Evolutionary conservation across 169 alveolate genomes (phyloP), one percentile per base, ranked within the genome.

Genomic region (Cryptosporidium muris): DNA sequence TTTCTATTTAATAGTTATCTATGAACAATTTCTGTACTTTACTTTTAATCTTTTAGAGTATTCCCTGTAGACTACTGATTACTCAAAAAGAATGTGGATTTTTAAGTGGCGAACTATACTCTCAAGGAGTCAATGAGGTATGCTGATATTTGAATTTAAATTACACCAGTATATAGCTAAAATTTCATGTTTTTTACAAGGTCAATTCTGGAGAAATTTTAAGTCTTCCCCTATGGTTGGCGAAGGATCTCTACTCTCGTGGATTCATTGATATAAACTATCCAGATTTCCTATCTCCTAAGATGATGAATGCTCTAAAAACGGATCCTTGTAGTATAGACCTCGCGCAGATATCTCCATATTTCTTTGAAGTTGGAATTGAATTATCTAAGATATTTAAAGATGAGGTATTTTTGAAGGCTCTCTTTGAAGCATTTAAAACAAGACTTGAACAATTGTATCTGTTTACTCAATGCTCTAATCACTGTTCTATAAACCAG

Each of bases 321-420:
- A 74, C 85, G 6, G 85, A 74, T 16, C 74, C 85, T 40, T 74
- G 67, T 47, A 74, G 85, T 25, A 60, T 74, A 8, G 85, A 74
- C 36, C 60, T 74, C 14, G 60, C 54, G 43, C 38, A 16, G n/a
- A 42, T 74, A 11, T 56, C 85, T 25, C 85, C 85, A 9, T 74
- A 74, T 74, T 74, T 74, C 49, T 74, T 74, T 34, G 74, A 74
- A 54, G 62, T 74, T 36, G 48, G 85, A 58, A 68, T 74, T 36
- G 60, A 47, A 16, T 25, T 74, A 5, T 43, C 62, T 34, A 58
- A 54, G 12, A 8, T 74, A 8, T 36, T 74, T 36, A 66, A 74
- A 42, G 68, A 74, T 54, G 85, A 74, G n/a, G 9, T 48, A 12
- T 60, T 74, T 74, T 68, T 74, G 51, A 54, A 62, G 4, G 62